These are phyloP conservation scores for Aspergillus sp. DNA, from an alignment of 2,329 filamentous ascomycete genomes.

Conservation along the genomic window DNA sequence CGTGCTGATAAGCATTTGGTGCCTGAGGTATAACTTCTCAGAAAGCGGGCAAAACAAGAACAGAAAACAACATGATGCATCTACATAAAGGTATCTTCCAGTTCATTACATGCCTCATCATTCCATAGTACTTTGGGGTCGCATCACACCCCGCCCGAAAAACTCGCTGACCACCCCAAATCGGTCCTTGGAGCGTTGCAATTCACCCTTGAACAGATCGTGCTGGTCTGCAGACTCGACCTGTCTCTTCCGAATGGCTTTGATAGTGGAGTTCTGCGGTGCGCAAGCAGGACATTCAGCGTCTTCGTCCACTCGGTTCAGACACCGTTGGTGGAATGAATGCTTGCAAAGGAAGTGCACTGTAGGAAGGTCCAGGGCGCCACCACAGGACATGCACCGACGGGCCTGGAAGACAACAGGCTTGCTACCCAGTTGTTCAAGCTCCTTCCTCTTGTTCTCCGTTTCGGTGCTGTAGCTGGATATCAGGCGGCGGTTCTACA, in stretches of 20 bases:
- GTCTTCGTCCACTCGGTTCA: constrained; percentile 67
- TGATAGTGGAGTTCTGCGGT: constrained; percentile 80
- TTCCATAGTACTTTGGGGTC: constrained; percentile 40
- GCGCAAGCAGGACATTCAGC: constrained; percentile 86
- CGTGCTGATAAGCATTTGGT: constrained; percentile 33
- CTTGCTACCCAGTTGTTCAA: constrained; percentile 73
- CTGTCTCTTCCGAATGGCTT: constrained; percentile 82
- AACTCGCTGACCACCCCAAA: constrained; percentile 93
- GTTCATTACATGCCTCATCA: constrained; percentile 16
- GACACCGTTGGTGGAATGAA: constrained; percentile 89
- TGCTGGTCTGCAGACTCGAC: constrained; percentile 83
- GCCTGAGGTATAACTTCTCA: neutral
- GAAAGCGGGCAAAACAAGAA: too few relatives aligned
- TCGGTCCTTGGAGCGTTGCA: constrained; percentile 75
- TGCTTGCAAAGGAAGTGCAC: constrained; percentile 98
- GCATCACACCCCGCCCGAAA: constrained; percentile 93
- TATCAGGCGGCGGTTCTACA: constrained; percentile 75
- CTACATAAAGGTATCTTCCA: constrained; percentile 14
- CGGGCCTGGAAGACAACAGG: constrained; percentile 89
- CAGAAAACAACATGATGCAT: neutral
- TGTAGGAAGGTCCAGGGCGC: constrained; percentile 77
- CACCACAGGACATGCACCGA: constrained; percentile 79
- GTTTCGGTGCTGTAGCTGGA: constrained; percentile 83
- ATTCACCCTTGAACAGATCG: constrained; percentile 81
- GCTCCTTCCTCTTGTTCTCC: constrained; percentile 73